Conservation (phyloP, 1,139 yeast genomes). For the Taphrina pruni region DNA sequence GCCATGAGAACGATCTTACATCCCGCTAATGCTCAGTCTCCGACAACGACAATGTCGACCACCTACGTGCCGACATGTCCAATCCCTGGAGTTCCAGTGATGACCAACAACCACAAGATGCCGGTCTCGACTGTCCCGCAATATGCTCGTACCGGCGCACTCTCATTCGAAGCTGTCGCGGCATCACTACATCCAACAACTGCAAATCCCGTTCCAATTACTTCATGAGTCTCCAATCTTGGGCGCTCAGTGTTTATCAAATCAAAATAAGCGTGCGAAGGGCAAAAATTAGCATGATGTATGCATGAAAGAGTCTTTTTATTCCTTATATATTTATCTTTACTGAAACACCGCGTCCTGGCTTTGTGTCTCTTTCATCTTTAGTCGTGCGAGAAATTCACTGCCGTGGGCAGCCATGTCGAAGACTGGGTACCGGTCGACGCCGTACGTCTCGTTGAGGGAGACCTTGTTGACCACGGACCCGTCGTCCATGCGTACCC, state of each 20-base stretch:
- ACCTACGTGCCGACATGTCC: too few relatives aligned
- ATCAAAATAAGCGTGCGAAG: neutral
- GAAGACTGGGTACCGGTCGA: slow-evolving; percentile 5
- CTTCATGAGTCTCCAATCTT: too few relatives aligned
- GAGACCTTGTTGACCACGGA: neutral
- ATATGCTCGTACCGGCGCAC: neutral
- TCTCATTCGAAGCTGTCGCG: neutral
- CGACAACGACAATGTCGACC: too few relatives aligned
- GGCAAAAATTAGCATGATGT: neutral
- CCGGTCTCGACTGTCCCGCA: neutral
- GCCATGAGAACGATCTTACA: too few relatives aligned
- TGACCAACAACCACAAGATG: neutral
- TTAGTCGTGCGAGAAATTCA: neutral
- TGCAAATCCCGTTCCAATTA: too few relatives aligned
- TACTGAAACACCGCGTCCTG: neutral
- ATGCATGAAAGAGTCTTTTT: too few relatives aligned
- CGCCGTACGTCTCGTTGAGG: slow-evolving; percentile 16
- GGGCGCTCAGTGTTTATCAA: too few relatives aligned
- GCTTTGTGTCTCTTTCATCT: neutral
- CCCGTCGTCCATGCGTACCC: slow-evolving; percentile 18
- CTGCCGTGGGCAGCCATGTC: slow-evolving; percentile 12
- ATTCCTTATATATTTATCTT: neutral
- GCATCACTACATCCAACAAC: too few relatives aligned
- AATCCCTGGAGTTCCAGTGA: neutral
- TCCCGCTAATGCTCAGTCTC: neutral